Conservation (phyloP, 495 filamentous ascomycete species). For the Hyaloscypha bicolor region DNA sequence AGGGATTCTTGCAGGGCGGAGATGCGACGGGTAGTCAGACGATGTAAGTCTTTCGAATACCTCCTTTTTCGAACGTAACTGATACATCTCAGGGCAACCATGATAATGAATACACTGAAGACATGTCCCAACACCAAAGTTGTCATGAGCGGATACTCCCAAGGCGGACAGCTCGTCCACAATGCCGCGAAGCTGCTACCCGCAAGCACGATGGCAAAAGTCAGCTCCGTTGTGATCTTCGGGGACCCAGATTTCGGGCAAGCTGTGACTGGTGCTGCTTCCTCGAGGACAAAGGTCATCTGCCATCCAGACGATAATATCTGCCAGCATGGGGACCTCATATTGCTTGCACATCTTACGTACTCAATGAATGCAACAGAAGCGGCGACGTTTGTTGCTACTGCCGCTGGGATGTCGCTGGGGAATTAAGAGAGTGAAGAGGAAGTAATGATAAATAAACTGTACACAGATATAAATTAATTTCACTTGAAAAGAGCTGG, state of each 20-base stretch:
- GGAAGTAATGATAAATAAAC: background rate
- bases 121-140: constrained; percentile 61
- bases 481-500: background rate
- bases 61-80: no score
- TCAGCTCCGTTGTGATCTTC: constrained; percentile 50
- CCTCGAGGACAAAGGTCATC: constrained; percentile 49
- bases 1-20: constrained; percentile 40
- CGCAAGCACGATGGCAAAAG: constrained; percentile 34
- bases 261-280: constrained; percentile 44
- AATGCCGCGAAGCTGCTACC: constrained; percentile 44
- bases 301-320: constrained; percentile 54
- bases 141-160: constrained; percentile 61
- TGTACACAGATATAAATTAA: background rate
- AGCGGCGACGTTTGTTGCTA: constrained; percentile 47
- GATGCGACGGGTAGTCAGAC: constrained; percentile 35
- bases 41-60: constrained; percentile 29
- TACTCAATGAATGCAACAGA: constrained; percentile 48
- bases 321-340: constrained; percentile 48
- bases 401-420: constrained; percentile 7
- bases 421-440: constrained; percentile 6
- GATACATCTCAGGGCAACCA: constrained; percentile 11
- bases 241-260: constrained; percentile 52
- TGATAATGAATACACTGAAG: constrained; percentile 45
- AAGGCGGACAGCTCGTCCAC: constrained; percentile 55
- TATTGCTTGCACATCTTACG: constrained; percentile 51